Conservation (phyloP, 768 basidiomycete species). For the Tylopilus cervinicoccineus region DNA sequence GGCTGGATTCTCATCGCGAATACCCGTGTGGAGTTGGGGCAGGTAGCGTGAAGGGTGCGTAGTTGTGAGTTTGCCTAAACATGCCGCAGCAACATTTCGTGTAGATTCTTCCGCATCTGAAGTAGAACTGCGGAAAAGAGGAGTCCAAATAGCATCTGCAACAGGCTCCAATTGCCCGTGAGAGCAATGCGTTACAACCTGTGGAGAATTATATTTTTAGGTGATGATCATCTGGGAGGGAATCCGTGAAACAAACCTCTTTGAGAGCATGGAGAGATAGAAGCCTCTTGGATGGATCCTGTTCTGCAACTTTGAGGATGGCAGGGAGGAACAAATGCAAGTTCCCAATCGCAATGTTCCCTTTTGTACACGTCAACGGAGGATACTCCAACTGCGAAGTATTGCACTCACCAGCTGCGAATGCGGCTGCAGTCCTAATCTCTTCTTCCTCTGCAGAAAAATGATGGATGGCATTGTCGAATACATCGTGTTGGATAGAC, state of each 20-base stretch:
- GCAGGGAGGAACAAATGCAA: conserved; percentile 80
- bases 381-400: neutral
- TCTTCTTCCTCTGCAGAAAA: conserved; percentile 83
- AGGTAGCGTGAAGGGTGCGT: conserved; percentile 89
- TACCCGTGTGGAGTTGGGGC: conserved; percentile 85
- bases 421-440: conserved; percentile 85
- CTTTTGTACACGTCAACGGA: conserved; percentile 34
- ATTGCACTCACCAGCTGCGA: conserved; percentile 69
- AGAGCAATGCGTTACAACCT: conserved; percentile 92
- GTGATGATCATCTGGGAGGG: neutral
- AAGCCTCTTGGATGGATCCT: conserved; percentile 73
- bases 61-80: conserved; percentile 91
- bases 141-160: conserved; percentile 88
- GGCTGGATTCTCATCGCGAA: conserved; percentile 62
- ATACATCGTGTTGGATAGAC: conserved; percentile 75
- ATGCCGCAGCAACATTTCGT: conserved; percentile 93
- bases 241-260: conserved; percentile 50
- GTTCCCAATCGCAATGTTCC: conserved; percentile 95
- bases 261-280: conserved; percentile 90
- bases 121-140: conserved; percentile 88
- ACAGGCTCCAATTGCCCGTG: conserved; percentile 79
- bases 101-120: conserved; percentile 82
- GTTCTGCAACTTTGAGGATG: conserved; percentile 75
- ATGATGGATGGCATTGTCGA: conserved; percentile 65
- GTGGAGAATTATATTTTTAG: neutral